Percentiles rank a stretch among this genome's conserved stretches.
Conservation (phyloP, 768 basidiomycete species). For the Suillus variegatus region DNA sequence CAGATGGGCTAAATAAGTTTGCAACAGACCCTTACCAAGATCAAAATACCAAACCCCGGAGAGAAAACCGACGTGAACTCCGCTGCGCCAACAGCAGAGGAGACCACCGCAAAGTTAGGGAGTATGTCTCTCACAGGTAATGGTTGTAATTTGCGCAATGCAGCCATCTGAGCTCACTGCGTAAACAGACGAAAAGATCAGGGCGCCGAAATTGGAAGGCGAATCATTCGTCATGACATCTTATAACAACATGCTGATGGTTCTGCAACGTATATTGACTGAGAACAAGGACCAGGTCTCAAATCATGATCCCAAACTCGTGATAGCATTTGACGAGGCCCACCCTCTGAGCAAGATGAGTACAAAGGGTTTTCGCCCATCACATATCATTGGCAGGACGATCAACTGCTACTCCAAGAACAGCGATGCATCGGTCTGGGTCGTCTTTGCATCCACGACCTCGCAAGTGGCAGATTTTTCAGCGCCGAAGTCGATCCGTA, state of each 20-base stretch:
- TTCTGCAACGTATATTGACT: too few relatives aligned
- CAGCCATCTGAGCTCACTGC: neutral
- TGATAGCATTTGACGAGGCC: slow-evolving; percentile 2
- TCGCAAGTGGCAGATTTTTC: slow-evolving; percentile 5
- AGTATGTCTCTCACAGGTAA: neutral
- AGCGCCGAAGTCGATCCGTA: neutral
- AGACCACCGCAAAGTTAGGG: neutral
- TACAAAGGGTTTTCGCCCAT: neutral
- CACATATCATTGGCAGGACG: neutral
- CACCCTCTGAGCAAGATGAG: neutral
- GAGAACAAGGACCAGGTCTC: too few relatives aligned
- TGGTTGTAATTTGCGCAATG: neutral
- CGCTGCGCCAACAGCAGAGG: neutral
- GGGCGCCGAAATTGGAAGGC: neutral
- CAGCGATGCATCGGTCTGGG: neutral
- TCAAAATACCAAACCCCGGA: neutral
- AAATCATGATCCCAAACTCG: neutral
- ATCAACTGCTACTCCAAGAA: neutral
- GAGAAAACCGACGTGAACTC: neutral
- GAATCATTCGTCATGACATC: neutral
- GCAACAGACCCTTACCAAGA: neutral
- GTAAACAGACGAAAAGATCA: neutral
- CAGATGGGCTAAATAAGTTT: neutral
- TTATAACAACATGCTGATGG: too few relatives aligned
- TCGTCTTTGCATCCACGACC: slow-evolving; percentile 6